phyloP scores from a whole-genome alignment of 495 filamentous ascomycete species.

The Lasiosphaeria hispida region DNA sequence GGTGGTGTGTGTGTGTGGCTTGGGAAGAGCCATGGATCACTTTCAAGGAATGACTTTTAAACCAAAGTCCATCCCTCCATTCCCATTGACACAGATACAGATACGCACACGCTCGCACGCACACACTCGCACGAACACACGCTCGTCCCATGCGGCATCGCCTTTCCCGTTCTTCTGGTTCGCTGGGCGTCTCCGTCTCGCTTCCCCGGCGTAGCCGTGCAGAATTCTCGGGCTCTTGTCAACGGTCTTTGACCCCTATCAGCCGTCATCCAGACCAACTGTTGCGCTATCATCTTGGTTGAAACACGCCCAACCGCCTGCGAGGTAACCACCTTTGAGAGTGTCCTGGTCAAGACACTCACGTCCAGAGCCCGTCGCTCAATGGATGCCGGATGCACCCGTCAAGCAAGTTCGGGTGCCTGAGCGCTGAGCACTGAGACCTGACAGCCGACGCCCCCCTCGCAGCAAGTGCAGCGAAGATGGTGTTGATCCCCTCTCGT shows the following conservation, averaged over 20 bases:
- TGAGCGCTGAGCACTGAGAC: constrained; percentile 8
- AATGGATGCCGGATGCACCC: constrained; percentile 1
- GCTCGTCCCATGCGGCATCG: neutral
- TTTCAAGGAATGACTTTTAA: too few species aligned
- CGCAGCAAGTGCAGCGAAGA: constrained; percentile 14
- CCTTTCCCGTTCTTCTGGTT: constrained; percentile 1
- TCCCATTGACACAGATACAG: neutral
- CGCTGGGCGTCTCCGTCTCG: constrained; percentile 9
- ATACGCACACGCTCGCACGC: neutral
- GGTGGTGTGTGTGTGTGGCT: neutral
- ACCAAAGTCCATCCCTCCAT: too few species aligned
- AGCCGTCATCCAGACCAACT: too few species aligned
- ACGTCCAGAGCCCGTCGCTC: neutral
- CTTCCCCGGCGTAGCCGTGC: constrained; percentile 20
- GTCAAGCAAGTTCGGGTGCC: constrained; percentile 14
- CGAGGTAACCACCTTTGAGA: too few species aligned
- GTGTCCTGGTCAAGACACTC: neutral
- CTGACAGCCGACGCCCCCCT: constrained; percentile 6
- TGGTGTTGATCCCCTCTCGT: constrained; percentile 24
- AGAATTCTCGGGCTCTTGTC: constrained; percentile 4
- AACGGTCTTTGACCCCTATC: constrained; percentile 2
- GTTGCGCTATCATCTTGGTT: constrained; percentile 5
- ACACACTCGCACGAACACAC: neutral
- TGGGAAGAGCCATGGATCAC: neutral
- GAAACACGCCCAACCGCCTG: constrained; percentile 10